phyloP scores from a whole-genome alignment of 2,329 filamentous ascomycete species.

The Curvularia lunata region DNA sequence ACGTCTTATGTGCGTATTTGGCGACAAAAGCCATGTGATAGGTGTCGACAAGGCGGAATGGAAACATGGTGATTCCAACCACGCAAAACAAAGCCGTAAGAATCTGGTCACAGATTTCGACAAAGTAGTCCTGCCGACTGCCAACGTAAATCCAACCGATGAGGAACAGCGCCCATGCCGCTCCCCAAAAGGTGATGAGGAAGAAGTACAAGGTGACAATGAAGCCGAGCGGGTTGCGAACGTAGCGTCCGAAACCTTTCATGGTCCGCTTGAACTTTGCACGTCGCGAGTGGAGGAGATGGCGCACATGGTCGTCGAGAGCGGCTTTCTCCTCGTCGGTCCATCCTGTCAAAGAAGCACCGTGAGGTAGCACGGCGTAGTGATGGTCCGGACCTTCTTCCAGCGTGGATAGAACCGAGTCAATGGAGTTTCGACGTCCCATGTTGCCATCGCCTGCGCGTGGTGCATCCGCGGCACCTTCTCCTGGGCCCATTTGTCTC shows the following conservation, averaged over 20 bases:
- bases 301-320: slow-evolving; percentile 83
- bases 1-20: slow-evolving; percentile 70
- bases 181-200: slow-evolving; percentile 82
- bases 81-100: slow-evolving; percentile 68
- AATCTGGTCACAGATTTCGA: slow-evolving; percentile 62
- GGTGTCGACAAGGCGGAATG: slow-evolving; percentile 80
- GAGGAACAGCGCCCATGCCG: slow-evolving; percentile 86
- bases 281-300: slow-evolving; percentile 82
- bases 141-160: slow-evolving; percentile 89
- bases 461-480: slow-evolving; percentile 17
- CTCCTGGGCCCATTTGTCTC: slow-evolving; percentile 26
- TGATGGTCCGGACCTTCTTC: slow-evolving; percentile 61
- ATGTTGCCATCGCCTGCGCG: slow-evolving; percentile 16
- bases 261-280: slow-evolving; percentile 78
- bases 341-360: slow-evolving; percentile 77
- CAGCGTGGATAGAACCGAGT: slow-evolving; percentile 42
- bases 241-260: slow-evolving; percentile 81
- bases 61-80: slow-evolving; percentile 66
- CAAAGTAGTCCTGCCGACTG: slow-evolving; percentile 67
- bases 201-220: slow-evolving; percentile 85
- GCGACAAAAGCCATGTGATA: slow-evolving; percentile 87
- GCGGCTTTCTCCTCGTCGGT: slow-evolving; percentile 73
- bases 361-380: slow-evolving; percentile 81
- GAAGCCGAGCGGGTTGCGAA: slow-evolving; percentile 74
- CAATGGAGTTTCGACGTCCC: slow-evolving; percentile 38